Base-by-base conservation (phyloP, 1,284 basidiomycete genomes). In the Moesziomyces parantarcticus region DNA sequence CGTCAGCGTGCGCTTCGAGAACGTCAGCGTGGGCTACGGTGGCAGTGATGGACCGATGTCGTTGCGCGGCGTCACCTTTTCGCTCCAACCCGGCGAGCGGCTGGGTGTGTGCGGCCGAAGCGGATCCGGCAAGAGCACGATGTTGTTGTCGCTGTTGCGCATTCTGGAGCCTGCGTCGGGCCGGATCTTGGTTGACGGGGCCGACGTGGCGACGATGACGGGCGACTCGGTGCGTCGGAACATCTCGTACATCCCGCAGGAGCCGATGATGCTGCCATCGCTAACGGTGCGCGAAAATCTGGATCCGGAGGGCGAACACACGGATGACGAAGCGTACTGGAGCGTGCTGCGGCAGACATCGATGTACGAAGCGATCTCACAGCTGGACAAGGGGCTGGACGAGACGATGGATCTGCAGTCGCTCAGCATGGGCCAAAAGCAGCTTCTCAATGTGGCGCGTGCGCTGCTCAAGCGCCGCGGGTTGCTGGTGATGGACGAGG, bases 81-180 rank as follows among this genome's bases (percentile, higher is more conserved):
- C 34, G 3, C 44, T 54, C 7, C 6, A 18, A 14, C 52, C 44
- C 20, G 36, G 52, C 18, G 44, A 47, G 36, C 18, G 36, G 9
- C 25, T 39, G 3, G 41, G 48, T 8, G 32, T 58, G 10, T 51
- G 74, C 3, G 94, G 94, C 3, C 86, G 94, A 63, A 97, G 94
- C 0, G 93, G 94, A 0, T 92, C 92, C 22, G 94, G 94, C 63
- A 97, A 97, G 85, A 91, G 89, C 21, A 91, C 91, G 1, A 88
- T 94, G 61, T 86, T 89, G 51, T 82, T 88, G 85, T n/a, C 83
- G 5, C 76, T 82, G 20, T 78, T 82, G 55, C 73, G 80, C 56
- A 76, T 80, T 42, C 61, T 79, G 50, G 94, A 97, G 82, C 90
- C 92, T 0, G 86, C 88, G 0, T 86, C 87, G 40, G 95, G 94